These are phyloP conservation scores for Pilaira anomala DNA, from an alignment of 192 early-diverging fungal species.

Conservation along the genomic window DNA sequence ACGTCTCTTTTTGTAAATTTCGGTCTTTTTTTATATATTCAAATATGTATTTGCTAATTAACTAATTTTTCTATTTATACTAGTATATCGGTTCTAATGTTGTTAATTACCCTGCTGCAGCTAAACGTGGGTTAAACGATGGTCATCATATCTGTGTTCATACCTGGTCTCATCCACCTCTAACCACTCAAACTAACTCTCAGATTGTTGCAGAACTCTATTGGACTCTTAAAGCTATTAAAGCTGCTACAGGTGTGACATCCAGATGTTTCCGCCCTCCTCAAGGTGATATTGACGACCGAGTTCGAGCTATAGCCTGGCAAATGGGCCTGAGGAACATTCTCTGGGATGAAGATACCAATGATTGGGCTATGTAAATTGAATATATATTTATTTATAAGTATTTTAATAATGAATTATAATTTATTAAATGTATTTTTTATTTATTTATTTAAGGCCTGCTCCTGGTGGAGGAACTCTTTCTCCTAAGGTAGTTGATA, in stretches of 20 bases:
- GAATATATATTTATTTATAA: background rate
- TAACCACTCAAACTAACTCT: slow-evolving; percentile 44
- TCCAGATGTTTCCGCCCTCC: slow-evolving; percentile 47
- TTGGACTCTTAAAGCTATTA: slow-evolving; percentile 37
- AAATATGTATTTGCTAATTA: background rate
- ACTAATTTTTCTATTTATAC: slow-evolving; percentile 8
- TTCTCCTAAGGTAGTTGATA: slow-evolving; percentile 20
- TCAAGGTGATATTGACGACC: slow-evolving; percentile 47
- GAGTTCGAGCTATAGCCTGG: slow-evolving; percentile 37
- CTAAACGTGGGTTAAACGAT: slow-evolving; percentile 33
- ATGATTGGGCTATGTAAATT: slow-evolving; percentile 44
- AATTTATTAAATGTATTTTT: no score
- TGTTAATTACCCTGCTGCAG: slow-evolving; percentile 32
- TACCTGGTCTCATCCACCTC: slow-evolving; percentile 51
- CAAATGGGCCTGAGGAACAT: slow-evolving; percentile 24
- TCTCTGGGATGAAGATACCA: slow-evolving; percentile 26
- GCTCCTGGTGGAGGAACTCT: slow-evolving; percentile 35
- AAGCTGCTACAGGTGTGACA: slow-evolving; percentile 40
- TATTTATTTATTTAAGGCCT: slow-evolving; percentile 26
- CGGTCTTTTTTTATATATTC: background rate
- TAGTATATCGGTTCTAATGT: slow-evolving; percentile 48
- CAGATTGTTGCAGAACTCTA: slow-evolving; percentile 52
- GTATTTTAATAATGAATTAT: no score
- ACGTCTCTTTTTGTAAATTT: slow-evolving; percentile 21
- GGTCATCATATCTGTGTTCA: slow-evolving; percentile 56